These are phyloP conservation scores for Acanthamoeba lenticulata DNA, from an alignment of 208 protist species.

Conservation along the genomic window DNA sequence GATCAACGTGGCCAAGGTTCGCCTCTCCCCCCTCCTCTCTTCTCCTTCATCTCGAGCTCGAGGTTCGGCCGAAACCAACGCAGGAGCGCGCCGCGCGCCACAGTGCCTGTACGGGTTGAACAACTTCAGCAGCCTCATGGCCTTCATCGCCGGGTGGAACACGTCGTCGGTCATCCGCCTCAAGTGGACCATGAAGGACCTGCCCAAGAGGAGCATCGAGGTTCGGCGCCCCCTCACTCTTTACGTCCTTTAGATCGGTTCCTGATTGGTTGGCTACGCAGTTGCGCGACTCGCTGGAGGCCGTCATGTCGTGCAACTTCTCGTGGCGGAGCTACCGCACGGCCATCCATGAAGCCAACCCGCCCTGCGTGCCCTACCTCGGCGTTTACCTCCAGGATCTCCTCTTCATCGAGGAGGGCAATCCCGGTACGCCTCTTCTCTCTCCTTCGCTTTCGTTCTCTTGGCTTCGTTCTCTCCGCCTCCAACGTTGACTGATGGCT, in stretches of 20 bases:
- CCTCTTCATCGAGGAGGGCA: slow-evolving; percentile 84
- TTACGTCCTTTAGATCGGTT: not conserved
- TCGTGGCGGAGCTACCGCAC: not conserved
- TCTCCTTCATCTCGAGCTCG: not conserved
- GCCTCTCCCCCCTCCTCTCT: not conserved
- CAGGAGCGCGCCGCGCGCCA: not conserved
- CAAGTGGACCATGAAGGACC: slow-evolving; percentile 59
- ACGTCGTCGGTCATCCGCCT: slow-evolving; percentile 36
- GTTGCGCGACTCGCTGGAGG: slow-evolving; percentile 34
- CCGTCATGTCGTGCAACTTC: not conserved
- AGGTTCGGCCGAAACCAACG: not conserved
- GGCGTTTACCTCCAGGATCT: slow-evolving; percentile 83
- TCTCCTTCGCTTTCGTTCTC: not conserved
- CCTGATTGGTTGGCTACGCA: not conserved
- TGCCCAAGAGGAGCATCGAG: slow-evolving; percentile 7
- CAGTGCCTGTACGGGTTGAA: slow-evolving; percentile 42
- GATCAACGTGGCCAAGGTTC: slow-evolving; percentile 65
- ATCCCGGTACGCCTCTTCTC: slow-evolving; percentile 10
- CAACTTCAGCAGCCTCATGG: slow-evolving; percentile 62
- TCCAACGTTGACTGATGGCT: not conserved
- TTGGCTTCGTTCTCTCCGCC: not conserved
- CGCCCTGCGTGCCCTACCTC: slow-evolving; percentile 79
- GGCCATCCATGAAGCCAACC: slow-evolving; percentile 58
- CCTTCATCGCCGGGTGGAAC: slow-evolving; percentile 59
- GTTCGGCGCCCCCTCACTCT: not conserved